Evolutionary conservation across 176 grass and related monocot genomes (phyloP), one percentile per base, ranked within the genome.

Genomic region (Alopecurus myosuroides): DNA sequence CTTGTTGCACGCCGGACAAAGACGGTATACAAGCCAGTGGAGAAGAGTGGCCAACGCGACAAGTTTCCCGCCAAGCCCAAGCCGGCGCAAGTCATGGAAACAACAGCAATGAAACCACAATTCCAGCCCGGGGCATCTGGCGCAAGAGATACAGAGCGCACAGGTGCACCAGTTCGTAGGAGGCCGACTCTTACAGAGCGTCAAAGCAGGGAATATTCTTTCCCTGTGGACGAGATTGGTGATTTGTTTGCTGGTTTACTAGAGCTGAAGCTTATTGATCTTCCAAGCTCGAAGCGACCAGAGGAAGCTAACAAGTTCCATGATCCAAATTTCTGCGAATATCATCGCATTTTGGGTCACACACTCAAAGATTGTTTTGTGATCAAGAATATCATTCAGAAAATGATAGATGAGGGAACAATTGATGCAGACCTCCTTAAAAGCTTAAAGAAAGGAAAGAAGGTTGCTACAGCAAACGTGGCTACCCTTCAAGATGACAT

Each of bases 161-260:
- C 1, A 0, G 5, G 7, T 0, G 0, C 33, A 0, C 8, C 1
- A 9, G 9, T 3, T 37, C 7, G 2, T 5, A 52, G 30, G 3
- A 68, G 44, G 13, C 18, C 11, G 1, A 42, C 41, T 42, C 41
- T 42, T 42, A 10, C 41, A 2, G 41, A 42, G 41, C 41, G 41
- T 11, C 41, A 42, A 3, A 42, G 23, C 6, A 56, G 28, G 23
- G 52, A 82, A 1, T 57, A 82, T 2, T 74, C 36, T 0, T 62
- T 84, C 9, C 70, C 28, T 0, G 0, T 2, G 0, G 26, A 83
- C 0, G 81, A 82, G 0, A 68, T 60, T 0, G 19, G n/a, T 3
- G 36, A 72, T 1, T 17, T 72, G 0, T 56, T 72, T 4, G 26
- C 4, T 0, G 33, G 48, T 0, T 0, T 60, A 5, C 0, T 2